Base-by-base conservation (phyloP, 805 yeast genomes). In the Jamesozyma spencerorum region DNA sequence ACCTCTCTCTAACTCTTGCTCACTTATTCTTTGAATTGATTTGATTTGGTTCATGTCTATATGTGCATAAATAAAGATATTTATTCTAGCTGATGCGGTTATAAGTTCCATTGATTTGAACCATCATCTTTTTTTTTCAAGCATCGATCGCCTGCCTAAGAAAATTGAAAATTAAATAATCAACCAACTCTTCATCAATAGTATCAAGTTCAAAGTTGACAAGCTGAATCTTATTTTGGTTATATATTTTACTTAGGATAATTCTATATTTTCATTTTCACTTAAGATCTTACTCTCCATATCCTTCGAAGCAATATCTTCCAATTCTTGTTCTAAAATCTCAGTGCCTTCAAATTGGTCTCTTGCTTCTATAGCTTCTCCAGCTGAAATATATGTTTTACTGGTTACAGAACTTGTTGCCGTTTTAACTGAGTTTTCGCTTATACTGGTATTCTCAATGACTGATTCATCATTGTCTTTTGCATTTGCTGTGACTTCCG, bases 1-100 rank as follows among this genome's bases (percentile, higher is more conserved):
- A 12, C 79, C 77, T 6, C 63, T 62, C n/a, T 71, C 72, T 14
- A 87, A 66, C 53, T 88, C 97, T 42, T 66, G 69, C 41, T 78
- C 75, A 54, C 78, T 86, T 38, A 84, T 71, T 34, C 65, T 64
- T 48, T 76, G 71, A 18, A 81, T 75, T n/a, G 60, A 51, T 34
- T 52, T 54, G 17, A 63, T 58, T 30, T 43, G 44, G 26, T 38
- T 43, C 50, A 47, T 46, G 4, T 26, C 19, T 5, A 22, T 22
- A 22, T 6, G 26, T 22, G 6, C 26, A 22, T 22, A 22, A 10
- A 22, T 22, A 22, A n/a, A n/a, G n/a, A n/a, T n/a, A n/a, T n/a
- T n/a, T 14, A 7, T 6, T 35, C 30, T n/a, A 19, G 7, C n/a
- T n/a, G n/a, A n/a, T n/a, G n/a, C n/a, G n/a, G n/a, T n/a, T n/a